Evolutionary conservation across 108 stramenopile genomes (phyloP).

Genomic region (Fragilariopsis cylindrus): DNA sequence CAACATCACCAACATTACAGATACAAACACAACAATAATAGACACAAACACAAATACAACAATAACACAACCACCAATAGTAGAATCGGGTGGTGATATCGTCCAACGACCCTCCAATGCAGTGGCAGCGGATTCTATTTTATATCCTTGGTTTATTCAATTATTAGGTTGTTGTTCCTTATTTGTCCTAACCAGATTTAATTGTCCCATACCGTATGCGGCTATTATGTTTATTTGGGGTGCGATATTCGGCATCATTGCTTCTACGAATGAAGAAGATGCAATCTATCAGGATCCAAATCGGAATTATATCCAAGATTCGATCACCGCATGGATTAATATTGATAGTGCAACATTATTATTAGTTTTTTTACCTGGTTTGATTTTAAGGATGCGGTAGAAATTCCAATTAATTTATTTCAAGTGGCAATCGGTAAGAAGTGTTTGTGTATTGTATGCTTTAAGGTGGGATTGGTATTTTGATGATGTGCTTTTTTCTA

Average conservation of each 20-base stretch:
- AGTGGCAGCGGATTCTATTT: conserved; percentile 15
- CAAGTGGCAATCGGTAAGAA: background rate
- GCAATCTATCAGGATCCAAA: conserved; percentile 6
- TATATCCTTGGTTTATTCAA: conserved; percentile 44
- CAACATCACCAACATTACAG: too few species aligned
- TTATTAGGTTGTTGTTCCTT: conserved; percentile 29
- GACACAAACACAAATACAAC: too few species aligned
- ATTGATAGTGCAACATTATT: conserved; percentile 62
- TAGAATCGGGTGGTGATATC: background rate
- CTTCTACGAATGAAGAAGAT: background rate
- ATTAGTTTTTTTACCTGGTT: conserved; percentile 65
- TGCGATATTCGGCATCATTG: conserved; percentile 37
- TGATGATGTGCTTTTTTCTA: too few species aligned
- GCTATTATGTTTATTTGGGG: conserved; percentile 57
- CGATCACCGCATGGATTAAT: conserved; percentile 43
- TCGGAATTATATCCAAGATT: conserved; percentile 12
- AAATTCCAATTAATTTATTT: conserved; percentile 54
- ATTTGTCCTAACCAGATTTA: conserved; percentile 31
- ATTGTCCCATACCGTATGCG: conserved; percentile 44
- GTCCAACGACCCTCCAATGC: background rate
- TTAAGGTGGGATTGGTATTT: too few species aligned
- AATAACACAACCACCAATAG: too few species aligned
- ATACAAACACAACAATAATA: too few species aligned
- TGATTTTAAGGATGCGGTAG: conserved; percentile 58
- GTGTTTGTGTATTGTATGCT: too few species aligned